These are phyloP conservation scores for Monosporozyma servazzii DNA, from an alignment of 805 yeast species.

Conservation along the genomic window DNA sequence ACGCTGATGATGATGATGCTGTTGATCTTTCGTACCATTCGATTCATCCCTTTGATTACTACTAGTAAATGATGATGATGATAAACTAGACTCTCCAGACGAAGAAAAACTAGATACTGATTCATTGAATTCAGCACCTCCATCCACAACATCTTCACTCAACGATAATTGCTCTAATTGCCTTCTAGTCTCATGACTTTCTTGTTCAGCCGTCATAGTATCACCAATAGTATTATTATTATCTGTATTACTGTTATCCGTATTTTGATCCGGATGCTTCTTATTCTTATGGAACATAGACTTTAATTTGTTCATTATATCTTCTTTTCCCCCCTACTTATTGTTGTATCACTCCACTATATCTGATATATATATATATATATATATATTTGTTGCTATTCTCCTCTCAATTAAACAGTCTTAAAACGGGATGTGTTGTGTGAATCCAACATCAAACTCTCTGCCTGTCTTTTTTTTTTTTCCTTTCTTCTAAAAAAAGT, in stretches of 20 bases:
- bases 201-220: background rate
- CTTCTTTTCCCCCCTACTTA: no score
- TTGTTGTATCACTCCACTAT: no score
- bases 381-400: no score
- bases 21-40: no score
- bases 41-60: no score
- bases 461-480: background rate
- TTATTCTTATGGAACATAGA: conserved; percentile 8
- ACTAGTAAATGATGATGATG: background rate
- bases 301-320: conserved; percentile 11
- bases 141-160: background rate
- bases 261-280: background rate
- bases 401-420: background rate
- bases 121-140: conserved; percentile 1
- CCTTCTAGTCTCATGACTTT: background rate
- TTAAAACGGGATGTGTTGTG: background rate
- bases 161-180: background rate
- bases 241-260: background rate
- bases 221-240: background rate
- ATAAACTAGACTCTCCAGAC: conserved; percentile 1
- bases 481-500: no score
- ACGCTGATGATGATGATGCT: no score
- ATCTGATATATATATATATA: no score
- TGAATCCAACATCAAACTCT: no score
- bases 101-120: background rate